Evolutionary conservation across 2,329 filamentous ascomycete genomes (phyloP), one percentile per base, ranked within the genome.

Genomic region (Plenodomus lindquistii): DNA sequence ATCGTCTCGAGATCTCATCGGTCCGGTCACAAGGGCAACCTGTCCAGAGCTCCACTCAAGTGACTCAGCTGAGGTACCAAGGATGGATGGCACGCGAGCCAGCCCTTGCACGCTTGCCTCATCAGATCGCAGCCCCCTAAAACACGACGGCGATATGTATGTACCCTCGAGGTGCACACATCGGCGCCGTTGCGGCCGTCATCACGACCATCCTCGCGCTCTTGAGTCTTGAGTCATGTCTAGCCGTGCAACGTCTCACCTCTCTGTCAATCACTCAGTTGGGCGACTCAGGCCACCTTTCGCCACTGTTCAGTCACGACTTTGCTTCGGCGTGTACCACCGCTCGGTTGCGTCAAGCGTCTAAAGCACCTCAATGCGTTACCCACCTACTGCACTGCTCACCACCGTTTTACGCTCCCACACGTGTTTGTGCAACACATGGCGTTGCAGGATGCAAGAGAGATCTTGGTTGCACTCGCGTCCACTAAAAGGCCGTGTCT

Each of bases 1-100:
- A 60, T 44, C 45, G 49, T 55, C 47, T 48, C 42, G 36, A 51
- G 46, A 52, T 42, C 52, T 36, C 46, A 42, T 52, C 53, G 50
- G 54, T 47, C 49, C 53, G 55, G 18, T 9, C 38, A 16, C 39
- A 17, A 44, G 27, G 11, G 11, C 27, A n/a, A n/a, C n/a, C n/a
- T n/a, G n/a, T n/a, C n/a, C n/a, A n/a, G n/a, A n/a, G n/a, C n/a
- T n/a, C n/a, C n/a, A n/a, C n/a, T n/a, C n/a, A n/a, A n/a, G n/a
- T n/a, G n/a, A n/a, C n/a, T n/a, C n/a, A n/a, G n/a, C n/a, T 15
- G 8, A 15, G 27, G 27, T 31, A 31, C 15, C 15, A 31, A 31
- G 27, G 27, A n/a, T n/a, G n/a, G n/a, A n/a, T n/a, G n/a, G n/a
- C n/a, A n/a, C n/a, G n/a, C n/a, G n/a, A 31, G 27, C 27, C 27